Evolutionary conservation across 306 rosid genomes (phyloP), one percentile per base, ranked within the genome.

Genomic region (Cucurbita pepo): DNA sequence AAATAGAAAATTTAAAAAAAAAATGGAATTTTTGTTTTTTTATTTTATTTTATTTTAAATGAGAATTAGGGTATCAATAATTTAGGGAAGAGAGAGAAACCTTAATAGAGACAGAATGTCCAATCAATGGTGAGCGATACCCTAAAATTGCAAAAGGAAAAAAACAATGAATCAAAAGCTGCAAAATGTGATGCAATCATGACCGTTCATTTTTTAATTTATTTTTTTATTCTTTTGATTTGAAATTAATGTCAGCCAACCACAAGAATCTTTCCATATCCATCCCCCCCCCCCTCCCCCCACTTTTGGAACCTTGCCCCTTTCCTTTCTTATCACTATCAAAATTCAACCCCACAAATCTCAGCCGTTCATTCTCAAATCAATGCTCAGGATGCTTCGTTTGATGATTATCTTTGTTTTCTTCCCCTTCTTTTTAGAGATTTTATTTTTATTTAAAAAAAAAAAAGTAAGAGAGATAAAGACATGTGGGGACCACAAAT

Each of bases 41-140:
- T 25, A n/a, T 25, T 25, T 25, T 25, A 0, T 21, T 21, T 25
- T 25, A n/a, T 25, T 25, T 25, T 0, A 25, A 30, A 30, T 30
- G 34, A 30, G 34, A 30, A 30, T 30, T 2, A 30, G 34, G 34
- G 34, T 30, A 30, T 30, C 34, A 30, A 30, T 30, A 30, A 30
- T 30, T 30, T 30, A 30, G 34, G 34, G 10, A 10, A 44, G 13
- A 44, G 14, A 45, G 14, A 45, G 6, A 48, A 65, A 65, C 72
- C 72, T 65, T 44, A 65, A 65, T 65, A 55, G 55, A 65, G 72
- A 65, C 55, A 65, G 54, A 54, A 65, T 64, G 72, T 44, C 38
- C 5, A 10, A 21, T 65, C 55, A 44, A 10, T 21, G 54, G 72
- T 44, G 19, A 21, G 7, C 45, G 72, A 19, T 54, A 44, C 55